Evolutionary conservation across 768 basidiomycete species (phyloP), one percentile per base, ranked within the genome.

Genomic region (Stropharia rugosoannulata): DNA sequence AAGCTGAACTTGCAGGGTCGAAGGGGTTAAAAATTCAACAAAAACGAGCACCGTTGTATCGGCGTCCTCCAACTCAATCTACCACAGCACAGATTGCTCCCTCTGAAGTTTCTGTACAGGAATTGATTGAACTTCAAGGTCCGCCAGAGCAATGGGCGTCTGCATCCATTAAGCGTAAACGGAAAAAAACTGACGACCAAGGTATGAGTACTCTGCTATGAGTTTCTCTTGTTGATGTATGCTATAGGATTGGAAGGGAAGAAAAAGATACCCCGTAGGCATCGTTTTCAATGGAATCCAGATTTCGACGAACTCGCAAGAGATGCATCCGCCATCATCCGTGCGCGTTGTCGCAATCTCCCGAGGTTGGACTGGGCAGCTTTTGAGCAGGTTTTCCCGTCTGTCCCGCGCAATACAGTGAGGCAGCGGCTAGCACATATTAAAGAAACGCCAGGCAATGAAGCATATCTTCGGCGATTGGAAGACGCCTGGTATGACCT

Each of bases 281-380:
- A 85, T 46, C 79, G 87, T 52, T 93, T 93, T 66, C 83, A 84
- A 46, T 98, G 93, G 94, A 91, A 82, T 52, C 71, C 80, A 39
- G 91, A 95, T 48, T 93, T 87, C 54, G 94, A 98, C 54, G 96
- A 98, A 57, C 80, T 95, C 38, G 87, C 89, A 22, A 83, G 89
- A 51, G 96, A 98, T 65, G 87, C 88, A 0, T 86, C 85, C 44
- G 88, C 84, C 10, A 86, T 98, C 59, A 83, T 98, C 55, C 82
- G 83, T 62, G 88, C 87, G 36, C 87, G 95, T 13, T 89, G 88
- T 64, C 81, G 89, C 38, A 66, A 73, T 55, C 68, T 77, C 13
- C 72, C 80, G 35, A 80, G 83, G 54, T 75, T 90, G 49, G 87
- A 91, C 60, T 87, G 87, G 78, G 78, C 75, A 13, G 88, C 88